Evolutionary conservation across 352 stramenopile species (phyloP).

Genomic region (Globisporangium rhizosaccharum): DNA sequence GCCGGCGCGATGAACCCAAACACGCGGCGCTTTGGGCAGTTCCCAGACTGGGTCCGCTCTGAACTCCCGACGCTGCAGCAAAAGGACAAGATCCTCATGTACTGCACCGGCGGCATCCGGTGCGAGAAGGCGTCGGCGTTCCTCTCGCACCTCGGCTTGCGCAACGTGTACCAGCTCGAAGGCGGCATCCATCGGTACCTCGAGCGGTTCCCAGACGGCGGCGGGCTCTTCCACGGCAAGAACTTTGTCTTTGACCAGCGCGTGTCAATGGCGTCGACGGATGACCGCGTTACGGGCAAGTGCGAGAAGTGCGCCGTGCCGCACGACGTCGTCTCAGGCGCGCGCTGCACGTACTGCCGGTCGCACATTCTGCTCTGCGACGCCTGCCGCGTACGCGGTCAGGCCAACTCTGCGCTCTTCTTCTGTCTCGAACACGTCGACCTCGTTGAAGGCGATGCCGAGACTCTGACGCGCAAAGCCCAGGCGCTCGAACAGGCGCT

Average conservation of each 20-base stretch:
- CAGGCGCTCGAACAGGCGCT: conserved; percentile 29
- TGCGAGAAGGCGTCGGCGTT: conserved; percentile 75
- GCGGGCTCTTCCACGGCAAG: conserved; percentile 70
- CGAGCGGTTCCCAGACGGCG: conserved; percentile 66
- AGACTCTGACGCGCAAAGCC: conserved; percentile 29
- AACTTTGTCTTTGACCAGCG: conserved; percentile 87
- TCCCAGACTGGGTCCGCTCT: conserved; percentile 57
- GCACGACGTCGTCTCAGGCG: conserved; percentile 59
- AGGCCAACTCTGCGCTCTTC: conserved; percentile 19
- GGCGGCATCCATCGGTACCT: conserved; percentile 85
- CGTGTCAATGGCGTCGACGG: conserved; percentile 54
- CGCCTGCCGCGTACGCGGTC: conserved; percentile 27
- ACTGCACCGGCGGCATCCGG: conserved; percentile 72
- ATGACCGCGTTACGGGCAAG: conserved; percentile 48
- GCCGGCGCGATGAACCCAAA: conserved; percentile 67
- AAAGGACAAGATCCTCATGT: conserved; percentile 74
- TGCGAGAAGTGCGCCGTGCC: conserved; percentile 54
- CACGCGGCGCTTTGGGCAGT: conserved; percentile 75
- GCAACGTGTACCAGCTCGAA: conserved; percentile 72
- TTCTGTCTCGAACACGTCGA: conserved; percentile 58
- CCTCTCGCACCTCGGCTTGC: conserved; percentile 59
- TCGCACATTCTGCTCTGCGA: conserved; percentile 75
- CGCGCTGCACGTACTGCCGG: conserved; percentile 71
- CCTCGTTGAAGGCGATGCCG: conserved; percentile 36
- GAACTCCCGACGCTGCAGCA: conserved; percentile 49